Conservation (phyloP, 2,329 filamentous ascomycete species). For the Dactylellina sp. region DNA sequence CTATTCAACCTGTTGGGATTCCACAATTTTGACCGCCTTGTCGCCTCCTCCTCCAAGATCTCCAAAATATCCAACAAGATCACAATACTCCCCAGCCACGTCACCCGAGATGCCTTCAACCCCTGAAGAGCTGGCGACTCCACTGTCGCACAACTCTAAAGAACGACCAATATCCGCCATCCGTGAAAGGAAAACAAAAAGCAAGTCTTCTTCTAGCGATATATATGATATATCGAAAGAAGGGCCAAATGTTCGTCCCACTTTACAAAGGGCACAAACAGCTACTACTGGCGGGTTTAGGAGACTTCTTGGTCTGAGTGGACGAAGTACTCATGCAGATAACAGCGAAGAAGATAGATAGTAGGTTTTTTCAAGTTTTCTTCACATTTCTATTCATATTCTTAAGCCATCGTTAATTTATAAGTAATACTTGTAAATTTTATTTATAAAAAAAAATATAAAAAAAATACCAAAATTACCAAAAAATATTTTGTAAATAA, state of each 20-base stretch:
- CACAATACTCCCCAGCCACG: slow-evolving; percentile 24
- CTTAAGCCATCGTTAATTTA: slow-evolving; percentile 15
- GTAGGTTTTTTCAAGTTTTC: slow-evolving; percentile 44
- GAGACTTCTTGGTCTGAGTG: slow-evolving; percentile 51
- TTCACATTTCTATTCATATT: slow-evolving; percentile 14
- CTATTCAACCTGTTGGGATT: slow-evolving; percentile 38
- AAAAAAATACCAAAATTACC: no score
- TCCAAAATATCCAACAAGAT: slow-evolving; percentile 39
- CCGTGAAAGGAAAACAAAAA: slow-evolving; percentile 43
- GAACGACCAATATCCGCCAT: slow-evolving; percentile 53
- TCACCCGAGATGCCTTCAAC: slow-evolving; percentile 47
- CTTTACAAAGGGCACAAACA: slow-evolving; percentile 45
- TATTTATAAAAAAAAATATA: slow-evolving; percentile 1
- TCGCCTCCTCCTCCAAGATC: slow-evolving; percentile 46
- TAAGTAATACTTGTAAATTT: slow-evolving; percentile 27
- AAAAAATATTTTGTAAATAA: slow-evolving; percentile 57
- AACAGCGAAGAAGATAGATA: slow-evolving; percentile 49
- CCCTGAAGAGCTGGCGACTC: slow-evolving; percentile 35
- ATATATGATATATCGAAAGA: slow-evolving; percentile 41
- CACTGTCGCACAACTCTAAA: slow-evolving; percentile 52
- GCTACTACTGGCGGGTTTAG: slow-evolving; percentile 42
- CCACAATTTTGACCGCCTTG: slow-evolving; percentile 42
- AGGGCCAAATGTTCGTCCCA: slow-evolving; percentile 38
- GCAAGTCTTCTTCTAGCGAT: slow-evolving; percentile 38
- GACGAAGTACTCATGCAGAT: slow-evolving; percentile 39